Base-by-base conservation (phyloP, 1,139 yeast genomes). In the Yamadazyma triangularis region DNA sequence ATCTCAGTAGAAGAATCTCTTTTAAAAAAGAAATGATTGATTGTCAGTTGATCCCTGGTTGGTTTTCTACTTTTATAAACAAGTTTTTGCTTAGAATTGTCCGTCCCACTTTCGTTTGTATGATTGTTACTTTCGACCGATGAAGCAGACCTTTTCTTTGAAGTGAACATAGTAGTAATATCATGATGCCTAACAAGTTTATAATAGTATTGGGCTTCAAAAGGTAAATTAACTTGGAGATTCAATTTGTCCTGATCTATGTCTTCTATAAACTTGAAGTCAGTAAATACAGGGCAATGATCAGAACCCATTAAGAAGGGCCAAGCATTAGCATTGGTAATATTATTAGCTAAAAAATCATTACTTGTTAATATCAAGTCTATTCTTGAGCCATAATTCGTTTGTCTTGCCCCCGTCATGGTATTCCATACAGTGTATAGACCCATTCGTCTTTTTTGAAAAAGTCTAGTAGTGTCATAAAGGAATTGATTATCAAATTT, bases 401-500 rank as follows among this genome's bases (percentile, higher is more conserved):
- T 66, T 2, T 89, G 88, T 23, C 98, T 60, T n/a, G 86, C 73
- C 39, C 82, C 82, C 26, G 76, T 73, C 42, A 79, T 56, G 2
- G 91, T 82, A 50, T 88, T 89, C 98, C 98, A 91, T 30, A 91
- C 94, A 0, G 97, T 89, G 48, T 84, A 91, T 75, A 88, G 67
- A 16, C 73, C 77, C 50, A 72, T 53, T 32, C 79, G 60, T 15
- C 77, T 58, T 1, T 82, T 80, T 40, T 79, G 81, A 3, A 53
- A 39, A 19, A 56, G 51, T 29, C 98, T 63, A 0, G 85, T 75
- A 0, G 87, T 65, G 50, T 91, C 98, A 31, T 66, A 56, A 21
- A 87, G 51, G 10, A 75, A 58, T 45, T 40, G 64, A 1, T 37
- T 27, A 2, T 33, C 28, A 9, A 15, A 15, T 13, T 27, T 23